These are phyloP conservation scores for Dactylella cylindrospora DNA, from an alignment of 2,329 filamentous ascomycete genomes.

Conservation along the genomic window DNA sequence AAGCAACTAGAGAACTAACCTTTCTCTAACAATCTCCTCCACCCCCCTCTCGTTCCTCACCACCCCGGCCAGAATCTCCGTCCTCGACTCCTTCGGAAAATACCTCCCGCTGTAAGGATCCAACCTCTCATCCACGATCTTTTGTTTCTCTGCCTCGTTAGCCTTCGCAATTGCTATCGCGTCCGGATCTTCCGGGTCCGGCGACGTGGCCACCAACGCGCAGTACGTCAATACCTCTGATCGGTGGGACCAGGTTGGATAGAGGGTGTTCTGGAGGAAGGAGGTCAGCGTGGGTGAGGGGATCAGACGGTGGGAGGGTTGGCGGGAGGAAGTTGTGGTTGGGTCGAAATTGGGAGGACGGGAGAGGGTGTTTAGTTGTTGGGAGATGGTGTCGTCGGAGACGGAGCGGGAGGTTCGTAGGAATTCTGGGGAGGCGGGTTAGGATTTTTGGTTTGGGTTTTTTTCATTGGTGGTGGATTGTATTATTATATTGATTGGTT, in stretches of 20 bases:
- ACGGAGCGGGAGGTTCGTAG: constrained; percentile 78
- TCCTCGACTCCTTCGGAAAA: constrained; percentile 75
- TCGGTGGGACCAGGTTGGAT: constrained; percentile 82
- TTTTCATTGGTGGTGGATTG: background rate
- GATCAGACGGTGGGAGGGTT: constrained; percentile 59
- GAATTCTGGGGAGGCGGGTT: constrained; percentile 66
- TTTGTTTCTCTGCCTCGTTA: constrained; percentile 68
- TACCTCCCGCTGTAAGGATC: constrained; percentile 89
- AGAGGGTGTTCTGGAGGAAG: constrained; percentile 78
- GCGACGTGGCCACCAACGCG: constrained; percentile 78
- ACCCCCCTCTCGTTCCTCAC: constrained; percentile 74
- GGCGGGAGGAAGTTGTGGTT: constrained; percentile 67
- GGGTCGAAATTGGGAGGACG: constrained; percentile 71
- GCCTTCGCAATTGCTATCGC: constrained; percentile 69
- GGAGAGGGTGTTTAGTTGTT: constrained; percentile 80
- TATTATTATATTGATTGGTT: background rate
- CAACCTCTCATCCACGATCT: constrained; percentile 79
- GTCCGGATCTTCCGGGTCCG: constrained; percentile 84
- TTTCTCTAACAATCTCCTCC: constrained; percentile 74
- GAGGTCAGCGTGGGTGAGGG: constrained; percentile 64
- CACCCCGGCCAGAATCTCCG: constrained; percentile 72
- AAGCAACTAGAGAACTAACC: constrained; percentile 52
- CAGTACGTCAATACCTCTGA: constrained; percentile 87
- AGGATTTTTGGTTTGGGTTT: constrained; percentile 11
- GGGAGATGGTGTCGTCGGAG: constrained; percentile 89